Evolutionary conservation across 148 eudicot species (phyloP), one percentile per base, ranked within the genome.

Genomic region (Chenopodium album): DNA sequence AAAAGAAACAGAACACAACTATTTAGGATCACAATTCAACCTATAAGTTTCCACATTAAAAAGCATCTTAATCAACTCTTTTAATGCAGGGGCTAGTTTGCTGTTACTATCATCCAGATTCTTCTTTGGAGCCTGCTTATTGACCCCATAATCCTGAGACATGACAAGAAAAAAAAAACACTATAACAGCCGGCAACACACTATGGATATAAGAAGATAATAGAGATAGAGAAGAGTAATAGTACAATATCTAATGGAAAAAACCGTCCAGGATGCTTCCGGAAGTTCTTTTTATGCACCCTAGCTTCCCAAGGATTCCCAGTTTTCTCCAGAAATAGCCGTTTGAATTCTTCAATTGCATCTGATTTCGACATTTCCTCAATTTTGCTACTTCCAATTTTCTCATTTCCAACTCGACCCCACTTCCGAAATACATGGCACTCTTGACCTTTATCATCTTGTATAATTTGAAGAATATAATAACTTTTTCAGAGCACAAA

Each of bases 231-330:
- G 34, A 79, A 59, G 23, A 81, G 65, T 52, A 69, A 67, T 63
- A 70, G 69, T 95, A 97, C 99, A 89, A 97, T 94, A 71, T 97
- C 99, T 89, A 97, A 77, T 1, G 99, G 99, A 84, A 85, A 97
- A 86, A 91, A 94, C 87, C 71, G 89, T 77, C 99, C 98, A 86
- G 95, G 97, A 81, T 83, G 87, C 90, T 97, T 97, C 83, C 85
- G 91, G 87, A 97, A 90, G 81, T 88, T 85, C 68, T 84, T 69
- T 82, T 91, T 94, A 3, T 83, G 78, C 81, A 92, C 90, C 97
- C 97, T 94, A 65, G 95, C 90, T 78, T 90, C 92, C 99, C 99
- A 97, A 77, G 93, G 81, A 83, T 97, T 97, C 83, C 99, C 99
- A 37, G 99, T 96, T 87, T 97, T 97, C 81, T 94, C 98, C 48